phyloP scores from a whole-genome alignment of 2,329 filamentous ascomycete genomes.

The Tetracladium maxilliforme region DNA sequence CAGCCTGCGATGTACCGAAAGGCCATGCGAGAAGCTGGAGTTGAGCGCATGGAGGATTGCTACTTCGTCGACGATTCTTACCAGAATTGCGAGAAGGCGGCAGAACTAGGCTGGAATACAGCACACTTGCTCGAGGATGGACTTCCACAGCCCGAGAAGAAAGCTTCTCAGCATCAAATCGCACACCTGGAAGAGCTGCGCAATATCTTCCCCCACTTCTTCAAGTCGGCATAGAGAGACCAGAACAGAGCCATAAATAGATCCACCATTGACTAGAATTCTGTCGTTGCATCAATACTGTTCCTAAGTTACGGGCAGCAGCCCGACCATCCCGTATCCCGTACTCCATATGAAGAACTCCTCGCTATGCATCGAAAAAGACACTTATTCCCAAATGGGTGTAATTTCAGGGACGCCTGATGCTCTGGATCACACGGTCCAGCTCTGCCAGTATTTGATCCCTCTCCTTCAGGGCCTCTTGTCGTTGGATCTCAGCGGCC shows the following conservation, averaged over 20 bases:
- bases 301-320: no score
- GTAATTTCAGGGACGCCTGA: conserved; percentile 35
- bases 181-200: conserved; percentile 62
- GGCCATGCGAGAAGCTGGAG: conserved; percentile 74
- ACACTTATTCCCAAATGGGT: no score
- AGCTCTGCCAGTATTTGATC: conserved; percentile 44
- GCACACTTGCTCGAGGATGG: conserved; percentile 75
- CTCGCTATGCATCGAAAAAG: no score
- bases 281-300: no score
- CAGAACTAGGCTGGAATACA: conserved; percentile 71
- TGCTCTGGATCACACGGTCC: conserved; percentile 43
- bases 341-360: no score
- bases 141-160: conserved; percentile 43
- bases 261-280: no score
- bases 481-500: conserved; percentile 44
- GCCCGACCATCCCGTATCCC: no score
- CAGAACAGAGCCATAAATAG: no score
- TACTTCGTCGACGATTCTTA: conserved; percentile 93
- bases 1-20: conserved; percentile 70
- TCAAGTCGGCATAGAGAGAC: conserved; percentile 41
- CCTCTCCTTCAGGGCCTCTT: conserved; percentile 48
- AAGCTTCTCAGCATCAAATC: conserved; percentile 63
- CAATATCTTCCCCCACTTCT: conserved; percentile 67
- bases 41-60: conserved; percentile 53
- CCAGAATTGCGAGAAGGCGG: conserved; percentile 64